Evolutionary conservation across 208 protist genomes (phyloP).

Genomic region (Leishmania braziliensis): DNA sequence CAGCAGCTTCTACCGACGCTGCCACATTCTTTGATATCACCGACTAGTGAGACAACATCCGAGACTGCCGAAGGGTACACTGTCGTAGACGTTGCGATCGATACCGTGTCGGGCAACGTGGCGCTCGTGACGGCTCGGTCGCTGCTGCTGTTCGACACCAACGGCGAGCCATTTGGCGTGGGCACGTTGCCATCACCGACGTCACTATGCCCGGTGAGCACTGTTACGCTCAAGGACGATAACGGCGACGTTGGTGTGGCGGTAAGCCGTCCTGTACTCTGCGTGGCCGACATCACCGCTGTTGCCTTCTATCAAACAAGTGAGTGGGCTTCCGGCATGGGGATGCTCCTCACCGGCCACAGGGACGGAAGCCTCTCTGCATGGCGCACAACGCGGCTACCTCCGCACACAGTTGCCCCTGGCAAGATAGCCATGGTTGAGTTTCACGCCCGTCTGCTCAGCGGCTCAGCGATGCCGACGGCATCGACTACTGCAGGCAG

Average conservation of each 20-base stretch:
- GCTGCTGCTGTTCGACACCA: conserved; percentile 80
- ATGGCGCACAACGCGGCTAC: conserved; percentile 75
- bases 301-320: conserved; percentile 66
- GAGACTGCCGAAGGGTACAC: conserved; percentile 8
- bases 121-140: conserved; percentile 57
- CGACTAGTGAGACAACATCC: conserved; percentile 4
- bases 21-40: not conserved
- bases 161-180: conserved; percentile 62
- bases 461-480: conserved; percentile 11
- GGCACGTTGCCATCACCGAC: conserved; percentile 44
- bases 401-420: conserved; percentile 62
- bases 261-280: conserved; percentile 28
- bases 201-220: conserved; percentile 13
- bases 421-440: conserved; percentile 68
- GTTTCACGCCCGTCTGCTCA: conserved; percentile 53
- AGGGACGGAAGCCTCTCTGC: conserved; percentile 74
- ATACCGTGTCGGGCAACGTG: conserved; percentile 44
- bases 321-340: conserved; percentile 82
- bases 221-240: conserved; percentile 54
- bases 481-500: not conserved
- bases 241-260: conserved; percentile 56
- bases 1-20: conserved; percentile 24
- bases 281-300: conserved; percentile 49
- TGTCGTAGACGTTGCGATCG: conserved; percentile 56
- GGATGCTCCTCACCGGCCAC: conserved; percentile 77